phyloP scores from a whole-genome alignment of 2,329 filamentous ascomycete species.

The Ceratocystis variospora region DNA sequence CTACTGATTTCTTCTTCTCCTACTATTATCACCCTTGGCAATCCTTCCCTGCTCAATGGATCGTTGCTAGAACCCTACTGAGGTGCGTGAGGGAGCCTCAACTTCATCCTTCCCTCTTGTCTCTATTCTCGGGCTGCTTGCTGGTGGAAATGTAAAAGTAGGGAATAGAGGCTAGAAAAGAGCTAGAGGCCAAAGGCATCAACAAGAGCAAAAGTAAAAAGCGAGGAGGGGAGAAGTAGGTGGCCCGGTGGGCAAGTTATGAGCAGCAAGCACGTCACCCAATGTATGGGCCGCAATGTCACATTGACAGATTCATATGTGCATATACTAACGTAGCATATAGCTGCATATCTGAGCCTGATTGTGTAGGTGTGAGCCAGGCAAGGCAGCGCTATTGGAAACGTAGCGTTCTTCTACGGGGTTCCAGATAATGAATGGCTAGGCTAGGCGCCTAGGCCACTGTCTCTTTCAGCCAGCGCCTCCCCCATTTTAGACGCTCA shows the following conservation, averaged over 20 bases:
- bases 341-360: too few relatives aligned
- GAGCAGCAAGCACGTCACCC: too few relatives aligned
- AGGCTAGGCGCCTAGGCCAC: neutral
- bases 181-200: neutral
- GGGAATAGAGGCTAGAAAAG: neutral
- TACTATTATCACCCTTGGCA: neutral
- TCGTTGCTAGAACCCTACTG: neutral
- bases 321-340: too few relatives aligned
- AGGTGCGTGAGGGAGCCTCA: neutral
- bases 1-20: neutral
- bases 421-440: neutral
- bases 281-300: too few relatives aligned
- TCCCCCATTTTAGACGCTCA: too few relatives aligned
- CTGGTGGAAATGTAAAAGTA: neutral
- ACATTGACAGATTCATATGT: too few relatives aligned
- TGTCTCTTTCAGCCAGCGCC: neutral
- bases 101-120: conserved; percentile 4
- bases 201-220: neutral
- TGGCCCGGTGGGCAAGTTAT: too few relatives aligned
- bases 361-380: too few relatives aligned
- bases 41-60: neutral
- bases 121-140: neutral
- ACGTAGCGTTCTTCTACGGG: too few relatives aligned
- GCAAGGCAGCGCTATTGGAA: too few relatives aligned
- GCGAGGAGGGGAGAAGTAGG: too few relatives aligned